Conservation (phyloP, 2,329 filamentous ascomycete genomes). For the Mycocentrospora acerina region DNA sequence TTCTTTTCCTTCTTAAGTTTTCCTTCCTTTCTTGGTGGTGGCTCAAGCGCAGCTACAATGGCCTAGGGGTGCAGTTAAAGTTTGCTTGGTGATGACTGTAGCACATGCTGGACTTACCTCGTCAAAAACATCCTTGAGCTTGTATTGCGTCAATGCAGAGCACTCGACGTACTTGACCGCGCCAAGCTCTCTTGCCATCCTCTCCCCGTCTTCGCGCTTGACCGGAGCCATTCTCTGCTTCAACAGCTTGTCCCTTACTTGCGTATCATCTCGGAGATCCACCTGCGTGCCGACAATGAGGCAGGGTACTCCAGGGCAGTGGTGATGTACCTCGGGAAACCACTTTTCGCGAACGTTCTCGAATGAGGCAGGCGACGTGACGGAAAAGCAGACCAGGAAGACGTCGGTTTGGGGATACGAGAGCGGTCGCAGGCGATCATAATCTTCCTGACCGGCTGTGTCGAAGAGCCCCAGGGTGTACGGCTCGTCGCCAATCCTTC, state of each 20-base stretch:
- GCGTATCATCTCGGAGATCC: slow-evolving; percentile 86
- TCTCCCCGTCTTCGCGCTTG: slow-evolving; percentile 86
- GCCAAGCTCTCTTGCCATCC: slow-evolving; percentile 95
- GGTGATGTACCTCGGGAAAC: slow-evolving; percentile 98
- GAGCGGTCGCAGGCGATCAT: slow-evolving; percentile 91
- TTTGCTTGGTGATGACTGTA: neutral
- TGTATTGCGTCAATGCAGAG: slow-evolving; percentile 96
- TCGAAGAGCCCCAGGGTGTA: slow-evolving; percentile 97
- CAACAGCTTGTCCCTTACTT: slow-evolving; percentile 84
- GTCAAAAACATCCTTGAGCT: slow-evolving; percentile 98
- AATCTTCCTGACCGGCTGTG: slow-evolving; percentile 99
- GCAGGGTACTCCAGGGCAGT: slow-evolving; percentile 96
- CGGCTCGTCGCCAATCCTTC: slow-evolving; percentile 97
- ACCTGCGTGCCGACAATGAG: slow-evolving; percentile 97
- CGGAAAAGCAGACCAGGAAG: slow-evolving; percentile 98
- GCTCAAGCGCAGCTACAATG: slow-evolving; percentile 92
- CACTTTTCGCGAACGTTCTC: slow-evolving; percentile 99
- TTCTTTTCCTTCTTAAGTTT: slow-evolving; percentile 39
- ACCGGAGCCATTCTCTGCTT: slow-evolving; percentile 98
- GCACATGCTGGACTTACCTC: slow-evolving; percentile 64
- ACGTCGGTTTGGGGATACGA: slow-evolving; percentile 99
- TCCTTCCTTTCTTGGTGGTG: slow-evolving; percentile 65
- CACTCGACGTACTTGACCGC: slow-evolving; percentile 99
- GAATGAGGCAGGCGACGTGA: slow-evolving; percentile 95
- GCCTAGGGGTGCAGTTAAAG: slow-evolving; percentile 59